Evolutionary conservation across 2,329 filamentous ascomycete species (phyloP), one percentile per base, ranked within the genome.

Genomic region (Exophiala spinifera): DNA sequence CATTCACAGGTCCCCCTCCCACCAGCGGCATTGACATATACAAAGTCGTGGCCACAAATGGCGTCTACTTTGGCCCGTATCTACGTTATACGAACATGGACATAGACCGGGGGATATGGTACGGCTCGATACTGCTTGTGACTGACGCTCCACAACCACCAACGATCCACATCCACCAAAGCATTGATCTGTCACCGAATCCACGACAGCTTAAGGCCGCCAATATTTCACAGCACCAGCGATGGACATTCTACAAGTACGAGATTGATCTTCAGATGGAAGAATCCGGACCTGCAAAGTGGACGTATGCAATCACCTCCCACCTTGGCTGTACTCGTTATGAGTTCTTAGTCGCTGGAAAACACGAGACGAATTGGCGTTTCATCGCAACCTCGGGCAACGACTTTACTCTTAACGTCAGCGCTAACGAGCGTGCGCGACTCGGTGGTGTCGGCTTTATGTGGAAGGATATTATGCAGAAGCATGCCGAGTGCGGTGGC

Each of bases 401-500:
- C 67, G 94, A 99, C 69, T 99, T 97, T 70, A 88, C 90, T 0
- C 79, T 95, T 23, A 87, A 88, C 60, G 94, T 95, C 1, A 91
- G 86, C 59, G 86, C 91, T 51, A 90, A 87, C 57, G 94, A 99
- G 64, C 83, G 92, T 40, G 83, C 86, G 28, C 89, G 87, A 64
- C 80, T 97, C 1, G 94, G 94, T 25, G 94, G 94, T 1, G 82
- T 95, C 1, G 89, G 91, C 0, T 89, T 94, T 67, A 95, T 99
- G 92, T 99, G 94, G 94, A 97, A 96, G 67, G 94, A 99, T 65
- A 91, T 99, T 23, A 79, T 99, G 67, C 91, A 96, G 72, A 96
- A 96, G 78, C 95, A 99, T 65, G 84, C 91, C 23, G 94, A 99
- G 64, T 96, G 91, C 63, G 91, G 91, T 51, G 94, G 94, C 1